Conservation (phyloP, 176 grass and related monocot species). For the Aegilops tauschii region DNA sequence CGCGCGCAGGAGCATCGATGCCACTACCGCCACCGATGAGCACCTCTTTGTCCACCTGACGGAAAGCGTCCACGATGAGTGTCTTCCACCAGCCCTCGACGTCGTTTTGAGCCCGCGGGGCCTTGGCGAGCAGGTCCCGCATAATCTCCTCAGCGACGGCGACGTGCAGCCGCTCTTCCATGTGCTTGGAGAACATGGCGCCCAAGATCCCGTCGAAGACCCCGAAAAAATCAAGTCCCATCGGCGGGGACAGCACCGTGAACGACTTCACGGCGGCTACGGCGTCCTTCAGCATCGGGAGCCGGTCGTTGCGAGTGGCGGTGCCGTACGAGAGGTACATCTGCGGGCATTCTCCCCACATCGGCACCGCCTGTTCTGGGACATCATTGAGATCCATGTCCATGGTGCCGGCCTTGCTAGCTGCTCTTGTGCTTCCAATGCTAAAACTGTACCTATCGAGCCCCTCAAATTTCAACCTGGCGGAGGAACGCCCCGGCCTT, state of each 20-base stretch:
- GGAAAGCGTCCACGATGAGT: background rate
- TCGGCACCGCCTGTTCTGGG: background rate
- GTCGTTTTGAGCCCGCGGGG: background rate
- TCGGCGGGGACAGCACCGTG: background rate
- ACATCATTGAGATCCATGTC: background rate
- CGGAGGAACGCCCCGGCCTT: background rate
- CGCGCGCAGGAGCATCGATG: background rate
- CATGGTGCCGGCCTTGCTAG: background rate
- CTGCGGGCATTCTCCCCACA: background rate
- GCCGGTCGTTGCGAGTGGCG: background rate
- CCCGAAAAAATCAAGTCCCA: background rate
- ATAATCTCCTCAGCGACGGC: background rate
- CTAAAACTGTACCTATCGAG: too few species aligned
- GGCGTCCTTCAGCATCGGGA: background rate
- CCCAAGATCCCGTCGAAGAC: background rate
- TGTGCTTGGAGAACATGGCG: background rate
- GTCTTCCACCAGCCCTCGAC: background rate
- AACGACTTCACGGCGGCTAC: background rate
- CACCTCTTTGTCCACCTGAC: background rate
- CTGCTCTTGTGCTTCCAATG: background rate
- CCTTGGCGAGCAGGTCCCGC: background rate
- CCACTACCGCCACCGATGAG: background rate
- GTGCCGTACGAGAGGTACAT: slow-evolving; percentile 18
- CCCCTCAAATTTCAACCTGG: background rate
- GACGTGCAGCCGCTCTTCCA: background rate